These are phyloP conservation scores for Amanita pseudoporphyria DNA, from an alignment of 768 basidiomycete species.

Conservation along the genomic window DNA sequence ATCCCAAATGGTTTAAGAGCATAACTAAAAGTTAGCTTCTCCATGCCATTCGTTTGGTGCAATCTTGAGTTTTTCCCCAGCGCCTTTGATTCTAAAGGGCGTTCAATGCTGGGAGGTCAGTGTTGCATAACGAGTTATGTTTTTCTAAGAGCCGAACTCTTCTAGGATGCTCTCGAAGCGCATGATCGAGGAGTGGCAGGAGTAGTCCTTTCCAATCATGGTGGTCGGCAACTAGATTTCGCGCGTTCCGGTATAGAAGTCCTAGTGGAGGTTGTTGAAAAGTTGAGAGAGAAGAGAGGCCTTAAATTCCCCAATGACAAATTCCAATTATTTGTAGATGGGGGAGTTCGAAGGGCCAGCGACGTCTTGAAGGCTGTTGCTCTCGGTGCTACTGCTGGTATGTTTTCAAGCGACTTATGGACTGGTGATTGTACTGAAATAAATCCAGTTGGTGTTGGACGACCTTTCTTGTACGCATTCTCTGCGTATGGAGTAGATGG, in stretches of 20 bases:
- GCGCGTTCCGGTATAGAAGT: slow-evolving; percentile 85
- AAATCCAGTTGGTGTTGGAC: slow-evolving; percentile 64
- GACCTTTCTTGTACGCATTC: slow-evolving; percentile 84
- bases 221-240: slow-evolving; percentile 70
- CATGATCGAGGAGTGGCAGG: slow-evolving; percentile 69
- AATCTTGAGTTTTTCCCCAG: slow-evolving; percentile 22
- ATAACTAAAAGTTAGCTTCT: slow-evolving; percentile 60
- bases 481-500: slow-evolving; percentile 86
- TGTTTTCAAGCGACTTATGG: slow-evolving; percentile 5
- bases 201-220: slow-evolving; percentile 83
- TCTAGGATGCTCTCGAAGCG: slow-evolving; percentile 72
- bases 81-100: slow-evolving; percentile 89
- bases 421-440: slow-evolving; percentile 11
- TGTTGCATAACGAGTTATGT: background rate
- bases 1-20: slow-evolving; percentile 72
- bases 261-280: slow-evolving; percentile 74
- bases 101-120: slow-evolving; percentile 75
- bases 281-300: slow-evolving; percentile 58
- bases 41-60: slow-evolving; percentile 17
- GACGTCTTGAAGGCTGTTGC: slow-evolving; percentile 87
- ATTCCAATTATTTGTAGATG: slow-evolving; percentile 87
- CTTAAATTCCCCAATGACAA: slow-evolving; percentile 66
- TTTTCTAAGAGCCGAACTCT: background rate
- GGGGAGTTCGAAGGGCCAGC: slow-evolving; percentile 88
- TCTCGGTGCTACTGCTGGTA: slow-evolving; percentile 81